Evolutionary conservation across 257 asterid species (phyloP), one percentile per base, ranked within the genome.

Genomic region (Ophiorrhiza pumila): DNA sequence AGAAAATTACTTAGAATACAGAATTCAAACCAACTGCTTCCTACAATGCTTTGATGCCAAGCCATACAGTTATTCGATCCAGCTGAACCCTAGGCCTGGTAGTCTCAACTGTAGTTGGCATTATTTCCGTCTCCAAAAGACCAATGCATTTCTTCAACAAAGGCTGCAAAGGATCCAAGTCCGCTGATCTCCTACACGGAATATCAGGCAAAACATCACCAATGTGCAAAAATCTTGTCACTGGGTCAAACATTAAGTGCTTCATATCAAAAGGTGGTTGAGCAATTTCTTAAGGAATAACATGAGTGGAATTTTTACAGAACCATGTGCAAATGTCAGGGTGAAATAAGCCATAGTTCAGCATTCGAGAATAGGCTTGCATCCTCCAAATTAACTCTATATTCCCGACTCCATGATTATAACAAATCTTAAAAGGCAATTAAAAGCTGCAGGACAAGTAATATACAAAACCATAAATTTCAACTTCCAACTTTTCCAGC

Each of bases 31-130:
- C 79, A 81, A 83, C 85, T 77, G 84, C 82, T 83, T 84, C 99
- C 85, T 91, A 94, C 99, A 94, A 76, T 84, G 96, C 87, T 85
- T 94, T 94, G 87, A 94, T 90, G 85, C 99, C 98, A 82, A 94
- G 95, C 99, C 99, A 94, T 78, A 94, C 96, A 75, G 99, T 80
- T 71, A 83, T 70, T 62, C 90, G 90, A 74, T 94, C 98, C 85
- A 91, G 85, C 81, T 91, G 93, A 75, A 88, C 81, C 91, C 99
- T 91, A 50, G 95, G 91, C 85, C 99, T 88, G 73, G 91, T 79
- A 82, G 85, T 63, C 77, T 78, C 88, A 46, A 53, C 69, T 64
- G 78, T 73, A 47, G 77, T 65, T 79, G 82, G 85, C 81, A 69
- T 17, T 57, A 75, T 80, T 64, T 94, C 99, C 39, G 88, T 76